Conservation (phyloP, 2,329 filamentous ascomycete species). For the Alternaria alternata region DNA sequence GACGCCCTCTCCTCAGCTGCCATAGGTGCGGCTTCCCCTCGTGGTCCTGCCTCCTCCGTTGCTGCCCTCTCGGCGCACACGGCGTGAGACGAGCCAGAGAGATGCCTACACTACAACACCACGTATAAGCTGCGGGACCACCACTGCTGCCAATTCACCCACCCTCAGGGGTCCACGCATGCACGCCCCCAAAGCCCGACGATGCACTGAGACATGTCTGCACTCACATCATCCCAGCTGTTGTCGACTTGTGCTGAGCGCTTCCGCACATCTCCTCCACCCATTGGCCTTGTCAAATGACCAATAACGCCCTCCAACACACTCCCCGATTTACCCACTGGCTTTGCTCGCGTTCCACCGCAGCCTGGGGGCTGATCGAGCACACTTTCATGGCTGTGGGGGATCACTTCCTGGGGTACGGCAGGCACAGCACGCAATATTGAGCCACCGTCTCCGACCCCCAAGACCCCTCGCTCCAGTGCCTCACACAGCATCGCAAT, state of each 20-base stretch:
- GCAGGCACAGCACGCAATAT: slow-evolving; percentile 26
- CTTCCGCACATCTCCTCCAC: slow-evolving; percentile 15
- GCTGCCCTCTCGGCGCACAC: slow-evolving; percentile 9
- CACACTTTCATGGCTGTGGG: slow-evolving; percentile 25
- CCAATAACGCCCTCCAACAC: slow-evolving; percentile 23
- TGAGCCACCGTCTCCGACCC: slow-evolving; percentile 13
- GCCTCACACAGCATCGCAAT: slow-evolving; percentile 23
- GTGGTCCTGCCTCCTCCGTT: slow-evolving; percentile 1
- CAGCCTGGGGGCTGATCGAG: slow-evolving; percentile 23
- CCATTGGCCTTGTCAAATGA: slow-evolving; percentile 23
- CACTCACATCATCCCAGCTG: not conserved
- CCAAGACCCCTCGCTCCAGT: slow-evolving; percentile 10
- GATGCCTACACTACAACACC: slow-evolving; percentile 1
- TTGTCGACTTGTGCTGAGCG: slow-evolving; percentile 15
- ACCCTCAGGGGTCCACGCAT: slow-evolving; percentile 1
- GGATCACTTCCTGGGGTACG: slow-evolving; percentile 32
- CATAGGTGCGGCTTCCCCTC: slow-evolving; percentile 7
- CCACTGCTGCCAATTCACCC: not conserved
- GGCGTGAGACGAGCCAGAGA: slow-evolving; percentile 16
- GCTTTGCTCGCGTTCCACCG: slow-evolving; percentile 30
- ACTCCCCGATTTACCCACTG: slow-evolving; percentile 23
- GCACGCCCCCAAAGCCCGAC: not conserved
- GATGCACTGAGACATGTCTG: not conserved
- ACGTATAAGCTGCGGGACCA: not conserved
- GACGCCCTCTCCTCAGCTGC: slow-evolving; percentile 7